Evolutionary conservation across 164 flowering plant genomes (phyloP), one percentile per base, ranked within the genome.

Genomic region (Amborella trichopoda): DNA sequence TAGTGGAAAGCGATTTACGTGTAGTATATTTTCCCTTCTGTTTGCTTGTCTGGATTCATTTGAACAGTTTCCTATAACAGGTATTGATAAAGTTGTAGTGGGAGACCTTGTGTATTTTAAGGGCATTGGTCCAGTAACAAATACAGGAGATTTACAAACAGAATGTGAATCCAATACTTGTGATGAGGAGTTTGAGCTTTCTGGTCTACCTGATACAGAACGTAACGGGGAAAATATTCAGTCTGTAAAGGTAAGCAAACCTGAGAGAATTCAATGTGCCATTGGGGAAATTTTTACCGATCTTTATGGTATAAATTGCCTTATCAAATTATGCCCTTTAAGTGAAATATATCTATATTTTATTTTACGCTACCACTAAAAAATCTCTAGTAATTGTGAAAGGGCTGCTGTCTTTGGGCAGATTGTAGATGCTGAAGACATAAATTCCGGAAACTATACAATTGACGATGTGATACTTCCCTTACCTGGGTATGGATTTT

Each of bases 391-490:
- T n/a, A n/a, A n/a, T n/a, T n/a, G n/a, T n/a, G n/a, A n/a, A n/a
- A n/a, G n/a, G n/a, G n/a, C n/a, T 13, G 36, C 39, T 58, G 20
- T 27, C 34, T 53, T 24, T 42, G 56, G 40, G 46, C 83, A 91
- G 98, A 77, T 44, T 46, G 57, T 81, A 26, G 54, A 46, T 58
- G 76, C 66, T 5, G 89, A 81, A 49, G 93, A 86, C 68, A 52
- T 91, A 23, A 61, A 46, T 24, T 42, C 61, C 39, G 79, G 80
- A 38, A 69, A 43, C 14, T 83, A 83, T 49, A 58, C 77, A 16
- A 44, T 75, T 66, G 75, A 81, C 11, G 96, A 91, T 66, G 66
- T 91, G 43, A 60, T 87, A 57, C 98, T 91, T 62, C 98, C 98
- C 49, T 59, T 87, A 66, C 96, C 96, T 55, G 96, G 98, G 96